Evolutionary conservation across 257 asterid species (phyloP).

Genomic region (Nemophila menziesii): DNA sequence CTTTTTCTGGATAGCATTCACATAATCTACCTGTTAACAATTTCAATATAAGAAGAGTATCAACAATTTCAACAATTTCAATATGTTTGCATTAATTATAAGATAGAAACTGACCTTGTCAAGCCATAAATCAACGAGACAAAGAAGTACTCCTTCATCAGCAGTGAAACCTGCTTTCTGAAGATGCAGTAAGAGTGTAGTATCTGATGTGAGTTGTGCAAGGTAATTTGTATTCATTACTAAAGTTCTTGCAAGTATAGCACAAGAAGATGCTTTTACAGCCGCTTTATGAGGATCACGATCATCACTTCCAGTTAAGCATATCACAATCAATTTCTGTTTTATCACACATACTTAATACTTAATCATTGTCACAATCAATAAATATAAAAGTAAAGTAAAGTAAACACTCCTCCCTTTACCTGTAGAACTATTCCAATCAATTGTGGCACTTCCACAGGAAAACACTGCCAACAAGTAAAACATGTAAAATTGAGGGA

Average conservation of each 20-base stretch:
- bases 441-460: constrained; percentile 70
- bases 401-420: constrained; percentile 7
- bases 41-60: constrained; percentile 2
- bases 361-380: constrained; percentile 4
- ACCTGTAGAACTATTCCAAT: constrained; percentile 78
- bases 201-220: constrained; percentile 81
- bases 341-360: too few relatives aligned
- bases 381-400: constrained; percentile 1
- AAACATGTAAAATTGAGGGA: constrained; percentile 14
- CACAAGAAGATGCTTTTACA: constrained; percentile 72
- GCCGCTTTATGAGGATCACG: constrained; percentile 75
- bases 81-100: too few relatives aligned
- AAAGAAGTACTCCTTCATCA: constrained; percentile 78
- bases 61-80: too few relatives aligned
- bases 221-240: constrained; percentile 83
- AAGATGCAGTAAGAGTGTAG: constrained; percentile 47
- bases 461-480: constrained; percentile 66
- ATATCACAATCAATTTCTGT: constrained; percentile 68
- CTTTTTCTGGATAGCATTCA: constrained; percentile 54
- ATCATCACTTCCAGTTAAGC: constrained; percentile 89
- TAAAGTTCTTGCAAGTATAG: constrained; percentile 81
- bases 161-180: constrained; percentile 65
- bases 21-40: constrained; percentile 68
- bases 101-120: constrained; percentile 54
- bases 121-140: constrained; percentile 92